phyloP scores from a whole-genome alignment of 2,329 filamentous ascomycete genomes.

The Camptophora hylomeconis region DNA sequence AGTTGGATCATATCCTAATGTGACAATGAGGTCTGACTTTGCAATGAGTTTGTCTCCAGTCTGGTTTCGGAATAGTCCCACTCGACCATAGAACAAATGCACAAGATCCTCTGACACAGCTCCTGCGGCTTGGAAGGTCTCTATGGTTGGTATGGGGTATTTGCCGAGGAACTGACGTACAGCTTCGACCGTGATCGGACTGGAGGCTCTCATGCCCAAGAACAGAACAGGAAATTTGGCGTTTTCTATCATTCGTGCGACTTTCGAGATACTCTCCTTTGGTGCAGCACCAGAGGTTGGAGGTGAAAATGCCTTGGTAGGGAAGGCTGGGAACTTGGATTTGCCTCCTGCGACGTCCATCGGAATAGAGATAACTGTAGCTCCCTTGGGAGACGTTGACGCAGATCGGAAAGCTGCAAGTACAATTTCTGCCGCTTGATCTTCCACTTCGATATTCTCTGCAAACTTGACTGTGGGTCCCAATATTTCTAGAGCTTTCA shows the following conservation, averaged over 20 bases:
- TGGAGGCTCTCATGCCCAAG: constrained; percentile 32
- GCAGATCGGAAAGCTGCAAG: constrained; percentile 34
- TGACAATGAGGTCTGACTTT: constrained; percentile 31
- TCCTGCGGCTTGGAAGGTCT: constrained; percentile 39
- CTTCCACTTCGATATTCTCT: constrained; percentile 31
- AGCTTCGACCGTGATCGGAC: constrained; percentile 27
- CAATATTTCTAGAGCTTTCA: constrained; percentile 32
- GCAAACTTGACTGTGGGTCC: constrained; percentile 32
- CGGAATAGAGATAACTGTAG: constrained; percentile 31
- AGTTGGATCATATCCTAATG: constrained; percentile 35
- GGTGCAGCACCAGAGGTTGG: constrained; percentile 30
- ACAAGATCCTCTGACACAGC: constrained; percentile 30
- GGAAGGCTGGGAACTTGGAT: constrained; percentile 28
- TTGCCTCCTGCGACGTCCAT: constrained; percentile 31
- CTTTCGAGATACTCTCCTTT: constrained; percentile 20
- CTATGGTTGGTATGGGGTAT: constrained; percentile 34
- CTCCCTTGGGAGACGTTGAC: constrained; percentile 29
- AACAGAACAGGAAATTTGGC: constrained; percentile 32
- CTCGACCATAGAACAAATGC: constrained; percentile 34
- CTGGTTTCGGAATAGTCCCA: constrained; percentile 38
- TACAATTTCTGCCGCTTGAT: constrained; percentile 35
- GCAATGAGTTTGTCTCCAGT: constrained; percentile 33
- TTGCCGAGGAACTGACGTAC: constrained; percentile 30
- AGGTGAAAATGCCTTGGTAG: constrained; percentile 25
- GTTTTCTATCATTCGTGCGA: constrained; percentile 22